Base-by-base conservation (phyloP, 805 yeast genomes). In the Lipomyces starkeyi region DNA sequence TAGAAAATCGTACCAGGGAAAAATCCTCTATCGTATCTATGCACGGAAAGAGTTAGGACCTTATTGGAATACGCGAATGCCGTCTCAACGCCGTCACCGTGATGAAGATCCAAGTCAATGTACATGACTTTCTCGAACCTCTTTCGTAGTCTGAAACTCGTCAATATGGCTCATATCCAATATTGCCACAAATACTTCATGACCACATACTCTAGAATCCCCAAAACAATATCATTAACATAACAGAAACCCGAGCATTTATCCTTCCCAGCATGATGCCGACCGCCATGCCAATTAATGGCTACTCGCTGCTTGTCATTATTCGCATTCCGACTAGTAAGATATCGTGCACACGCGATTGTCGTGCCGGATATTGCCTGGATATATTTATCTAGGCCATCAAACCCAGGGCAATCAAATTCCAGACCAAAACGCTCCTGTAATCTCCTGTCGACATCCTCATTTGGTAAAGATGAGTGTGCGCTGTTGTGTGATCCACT, bases 231-330 rank as follows among this genome's bases (percentile, higher is more conserved):
- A 73, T 90, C 96, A 71, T 92, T 92, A 71, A 92, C 86, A 78
- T 92, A 92, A 78, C 97, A 92, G 78, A 93, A 92, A 5, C 97
- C 97, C 2, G 92, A 87, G 1, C 97, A 95, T 74, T 90, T 95
- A 47, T 88, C 86, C 79, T 91, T 92, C 75, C 91, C 91, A 13
- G 97, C 97, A 77, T 92, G 97, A 77, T 92, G 97, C 68, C 92
- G 82, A 3, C 97, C 96, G 6, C 96, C 96, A 73, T 86, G 85
- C 93, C 93, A 90, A 74, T 89, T 89, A 58, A 90, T 81, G 1
- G 84, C 87, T 0, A 86, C 77, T 9, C 75, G 61, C 64, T 49
- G 73, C 57, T 13, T 34, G 17, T 37, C 52, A 43, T 17, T 11
- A n/a, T 25, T 53, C 56, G n/a, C 34, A 25, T 9, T 43, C 32